These are phyloP conservation scores for Boletus rufocinnamomeus DNA, from an alignment of 768 basidiomycete species.

Conservation along the genomic window DNA sequence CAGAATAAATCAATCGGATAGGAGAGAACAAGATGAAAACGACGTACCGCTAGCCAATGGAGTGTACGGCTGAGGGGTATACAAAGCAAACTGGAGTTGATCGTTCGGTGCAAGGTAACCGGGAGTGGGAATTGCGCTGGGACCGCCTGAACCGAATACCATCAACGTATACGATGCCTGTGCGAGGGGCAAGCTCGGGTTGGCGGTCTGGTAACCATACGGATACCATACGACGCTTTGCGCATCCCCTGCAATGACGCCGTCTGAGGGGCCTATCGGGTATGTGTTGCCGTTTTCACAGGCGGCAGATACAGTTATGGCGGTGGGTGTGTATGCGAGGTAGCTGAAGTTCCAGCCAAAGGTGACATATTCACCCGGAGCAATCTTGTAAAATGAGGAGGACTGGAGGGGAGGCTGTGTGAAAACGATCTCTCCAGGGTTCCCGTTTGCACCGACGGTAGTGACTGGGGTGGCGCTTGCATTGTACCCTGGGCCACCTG, in stretches of 20 bases:
- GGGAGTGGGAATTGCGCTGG: conserved; percentile 46
- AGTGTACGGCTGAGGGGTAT: conserved; percentile 58
- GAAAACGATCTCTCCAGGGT: conserved; percentile 49
- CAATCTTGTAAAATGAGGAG: conserved; percentile 69
- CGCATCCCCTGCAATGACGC: conserved; percentile 51
- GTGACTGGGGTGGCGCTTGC: conserved; percentile 22
- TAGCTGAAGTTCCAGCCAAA: conserved; percentile 78
- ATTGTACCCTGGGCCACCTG: conserved; percentile 29
- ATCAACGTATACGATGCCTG: conserved; percentile 61
- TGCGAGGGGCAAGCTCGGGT: conserved; percentile 57
- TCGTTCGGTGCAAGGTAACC: conserved; percentile 58
- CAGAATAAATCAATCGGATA: neutral
- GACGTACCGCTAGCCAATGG: conserved; percentile 47
- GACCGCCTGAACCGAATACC: conserved; percentile 57
- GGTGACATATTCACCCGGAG: conserved; percentile 53
- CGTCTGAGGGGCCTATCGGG: conserved; percentile 59
- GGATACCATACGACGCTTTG: conserved; percentile 61
- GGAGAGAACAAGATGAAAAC: neutral
- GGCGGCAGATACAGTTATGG: conserved; percentile 63
- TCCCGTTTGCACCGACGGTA: conserved; percentile 39
- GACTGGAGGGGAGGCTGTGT: conserved; percentile 60
- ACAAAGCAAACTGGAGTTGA: conserved; percentile 59
- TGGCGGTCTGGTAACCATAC: conserved; percentile 51
- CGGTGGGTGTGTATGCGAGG: conserved; percentile 50
- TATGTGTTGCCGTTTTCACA: conserved; percentile 72